phyloP scores from a whole-genome alignment of 768 basidiomycete genomes.

The Phanerochaete carnosa region DNA sequence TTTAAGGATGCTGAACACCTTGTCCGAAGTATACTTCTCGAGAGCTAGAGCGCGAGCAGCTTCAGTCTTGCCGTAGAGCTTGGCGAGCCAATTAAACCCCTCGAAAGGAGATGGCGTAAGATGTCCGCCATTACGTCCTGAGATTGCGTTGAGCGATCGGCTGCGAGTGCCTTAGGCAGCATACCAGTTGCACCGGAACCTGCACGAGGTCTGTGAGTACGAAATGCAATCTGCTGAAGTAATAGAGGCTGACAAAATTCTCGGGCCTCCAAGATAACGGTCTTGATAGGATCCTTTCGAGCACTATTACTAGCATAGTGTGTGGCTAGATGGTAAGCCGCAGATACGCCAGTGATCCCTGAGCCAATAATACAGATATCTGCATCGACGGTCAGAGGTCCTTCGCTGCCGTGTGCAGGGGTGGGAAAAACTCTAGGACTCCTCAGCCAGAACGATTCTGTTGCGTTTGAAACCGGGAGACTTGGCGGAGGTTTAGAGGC shows the following conservation, averaged over 20 bases:
- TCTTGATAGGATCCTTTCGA: constrained; percentile 42
- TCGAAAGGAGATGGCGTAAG: constrained; percentile 50
- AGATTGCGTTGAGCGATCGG: too few relatives aligned
- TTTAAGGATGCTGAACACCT: constrained; percentile 48
- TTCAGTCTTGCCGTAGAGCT: constrained; percentile 48
- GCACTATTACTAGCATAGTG: constrained; percentile 30
- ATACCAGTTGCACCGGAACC: constrained; percentile 78
- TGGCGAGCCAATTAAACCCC: constrained; percentile 38
- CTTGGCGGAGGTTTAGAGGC: constrained; percentile 18
- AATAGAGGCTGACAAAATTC: constrained; percentile 68
- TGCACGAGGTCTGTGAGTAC: constrained; percentile 18
- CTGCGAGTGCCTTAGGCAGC: too few relatives aligned
- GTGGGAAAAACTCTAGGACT: constrained; percentile 69
- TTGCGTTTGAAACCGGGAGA: constrained; percentile 59
- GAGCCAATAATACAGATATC: constrained; percentile 80
- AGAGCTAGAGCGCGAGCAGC: constrained; percentile 50
- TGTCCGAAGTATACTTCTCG: constrained; percentile 51
- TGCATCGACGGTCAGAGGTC: constrained; percentile 51
- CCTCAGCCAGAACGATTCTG: constrained; percentile 70
- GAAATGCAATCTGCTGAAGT: neutral
- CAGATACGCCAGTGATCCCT: constrained; percentile 74
- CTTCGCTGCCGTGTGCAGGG: constrained; percentile 62
- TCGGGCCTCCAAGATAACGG: constrained; percentile 78
- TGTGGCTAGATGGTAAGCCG: constrained; percentile 68
- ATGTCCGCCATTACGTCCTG: constrained; percentile 81